Conservation (phyloP, 306 rosid species). For the Acacia confusa region DNA sequence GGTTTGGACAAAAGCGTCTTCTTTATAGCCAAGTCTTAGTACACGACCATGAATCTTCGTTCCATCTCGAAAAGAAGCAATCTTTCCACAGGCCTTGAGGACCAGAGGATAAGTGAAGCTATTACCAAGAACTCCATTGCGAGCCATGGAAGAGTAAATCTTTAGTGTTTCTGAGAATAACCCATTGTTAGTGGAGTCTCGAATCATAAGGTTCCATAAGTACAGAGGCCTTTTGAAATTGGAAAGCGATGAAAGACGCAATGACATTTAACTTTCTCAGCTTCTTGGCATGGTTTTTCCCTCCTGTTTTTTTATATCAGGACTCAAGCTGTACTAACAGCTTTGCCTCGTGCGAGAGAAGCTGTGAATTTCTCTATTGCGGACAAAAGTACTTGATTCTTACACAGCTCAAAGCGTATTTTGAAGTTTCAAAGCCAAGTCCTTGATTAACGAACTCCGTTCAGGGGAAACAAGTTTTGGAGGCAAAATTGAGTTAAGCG, state of each 20-base stretch:
- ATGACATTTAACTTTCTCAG: slow-evolving; percentile 31
- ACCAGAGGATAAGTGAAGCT: slow-evolving; percentile 51
- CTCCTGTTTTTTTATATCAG: not conserved
- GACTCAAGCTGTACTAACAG: not conserved
- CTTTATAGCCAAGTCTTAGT: slow-evolving; percentile 42
- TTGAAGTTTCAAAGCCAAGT: not conserved
- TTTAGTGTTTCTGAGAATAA: slow-evolving; percentile 39
- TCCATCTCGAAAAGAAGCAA: slow-evolving; percentile 42
- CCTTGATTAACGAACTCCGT: not conserved
- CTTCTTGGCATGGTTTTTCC: not conserved
- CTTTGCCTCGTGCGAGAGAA: not conserved
- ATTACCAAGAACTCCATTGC: slow-evolving; percentile 47
- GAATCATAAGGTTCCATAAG: slow-evolving; percentile 58
- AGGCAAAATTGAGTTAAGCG: not conserved
- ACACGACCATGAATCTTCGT: slow-evolving; percentile 46
- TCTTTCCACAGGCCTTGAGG: slow-evolving; percentile 55
- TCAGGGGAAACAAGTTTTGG: not conserved
- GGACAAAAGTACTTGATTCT: not conserved
- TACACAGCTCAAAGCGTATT: not conserved
- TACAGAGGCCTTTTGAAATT: slow-evolving; percentile 43
- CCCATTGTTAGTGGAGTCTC: slow-evolving; percentile 46
- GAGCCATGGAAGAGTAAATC: slow-evolving; percentile 46
- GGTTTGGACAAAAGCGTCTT: slow-evolving; percentile 50
- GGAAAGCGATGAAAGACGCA: slow-evolving; percentile 27
- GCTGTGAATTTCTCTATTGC: not conserved